Evolutionary conservation across 495 filamentous ascomycete species (phyloP), one percentile per base, ranked within the genome.

Genomic region (Poronia punctata): DNA sequence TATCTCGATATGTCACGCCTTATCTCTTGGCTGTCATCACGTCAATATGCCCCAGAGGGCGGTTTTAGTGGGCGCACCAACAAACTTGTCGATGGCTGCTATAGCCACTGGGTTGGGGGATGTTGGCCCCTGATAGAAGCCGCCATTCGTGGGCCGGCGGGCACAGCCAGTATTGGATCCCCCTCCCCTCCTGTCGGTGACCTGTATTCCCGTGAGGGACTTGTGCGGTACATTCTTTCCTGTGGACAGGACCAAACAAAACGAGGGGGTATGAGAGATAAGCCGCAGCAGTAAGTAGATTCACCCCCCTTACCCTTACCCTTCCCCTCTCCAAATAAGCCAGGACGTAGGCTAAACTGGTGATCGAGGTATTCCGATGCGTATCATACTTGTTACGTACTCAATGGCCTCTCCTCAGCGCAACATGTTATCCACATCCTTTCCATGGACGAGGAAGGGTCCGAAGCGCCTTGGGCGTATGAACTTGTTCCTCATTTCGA

Each of bases 51-150:
- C 7, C 93, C 92, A 3, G 92, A 97, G 61, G 93, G 88, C 27
- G 92, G 92, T 9, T 84, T 90, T 51, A 77, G 84, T 11, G 92
- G 92, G 43, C 78, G 92, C 48, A 95, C 92, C n/a, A 96, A 97
- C 65, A 98, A 98, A 63, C 72, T 98, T 6, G 89, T 97, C 16
- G 92, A 98, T 62, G 92, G 90, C 34, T 98, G 92, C 60, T 97
- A 98, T 64, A 90, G 84, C 61, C 88, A 94, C 53, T 98, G 92
- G 92, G 84, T 95, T 7, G 92, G 93, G 5, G 84, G 82, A 20
- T 96, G 89, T 61, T 98, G 88, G 82, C 80, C 90, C 25, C 61
- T 98, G 44, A 62, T 97, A 41, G 83, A 95, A 57, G 88, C 86
- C n/a, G 81, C 79, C 33, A 62, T 89, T 25, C 64, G 72, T 40